Base-by-base conservation (phyloP, 1,284 basidiomycete genomes). In the Chalciporus sp. region DNA sequence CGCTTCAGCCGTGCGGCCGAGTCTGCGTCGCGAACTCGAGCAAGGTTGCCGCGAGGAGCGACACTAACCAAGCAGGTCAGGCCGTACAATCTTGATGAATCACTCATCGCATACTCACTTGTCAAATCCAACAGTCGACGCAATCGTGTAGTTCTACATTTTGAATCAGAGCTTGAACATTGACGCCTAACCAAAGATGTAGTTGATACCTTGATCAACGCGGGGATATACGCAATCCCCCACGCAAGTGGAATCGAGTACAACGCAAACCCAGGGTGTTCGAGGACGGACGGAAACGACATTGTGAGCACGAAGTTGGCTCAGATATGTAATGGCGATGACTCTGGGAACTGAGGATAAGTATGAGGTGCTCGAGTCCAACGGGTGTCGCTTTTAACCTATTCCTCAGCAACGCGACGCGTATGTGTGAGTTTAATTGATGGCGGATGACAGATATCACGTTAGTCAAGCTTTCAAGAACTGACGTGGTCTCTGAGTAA, bases 211-310 rank as follows among this genome's bases (percentile, higher is more conserved):
- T 71, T 75, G 52, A 69, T 41, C 5, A 62, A 56, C 10, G 51
- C 58, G 12, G 74, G 75, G 27, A 72, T 69, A 59, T 74, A 74
- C 7, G 65, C 63, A 7, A 68, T 64, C 33, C 72, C 60, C 69
- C 70, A 77, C 12, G 73, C 67, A n/a, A 68, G 62, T 12, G 74
- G 75, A 53, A 77, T 72, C 17, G 74, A 75, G 59, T 74, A 76
- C 20, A 76, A 56, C 7, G 73, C 72, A 20, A 76, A 63, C 16
- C 41, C 35, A 16, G 47, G 28, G 27, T 54, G 26, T 12, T 49
- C 39, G 41, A 29, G 27, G 28, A 27, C n/a, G 27, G 47, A 40
- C 47, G 23, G 3, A 23, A 23, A 23, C 2, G 23, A 23, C 23
- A 23, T 23, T 23, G 23, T 23, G 23, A 23, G 23, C n/a, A n/a